Base-by-base conservation (phyloP, 2,329 filamentous ascomycete genomes). In the Xylaria sp. region DNA sequence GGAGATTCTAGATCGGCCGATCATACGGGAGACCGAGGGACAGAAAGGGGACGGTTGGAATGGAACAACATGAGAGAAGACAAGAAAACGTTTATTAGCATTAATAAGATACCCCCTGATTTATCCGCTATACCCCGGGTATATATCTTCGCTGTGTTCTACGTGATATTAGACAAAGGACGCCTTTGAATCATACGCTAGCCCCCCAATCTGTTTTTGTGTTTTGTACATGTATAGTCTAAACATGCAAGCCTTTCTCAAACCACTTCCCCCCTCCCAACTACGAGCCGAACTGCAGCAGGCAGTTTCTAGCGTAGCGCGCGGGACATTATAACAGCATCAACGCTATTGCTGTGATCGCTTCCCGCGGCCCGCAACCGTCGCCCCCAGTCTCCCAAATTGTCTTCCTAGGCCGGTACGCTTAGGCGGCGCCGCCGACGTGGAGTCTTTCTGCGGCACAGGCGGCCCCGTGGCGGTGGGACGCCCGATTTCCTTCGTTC, bases 351-450 rank as follows among this genome's bases (percentile, higher is more conserved):
- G 75, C 69, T 80, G 76, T 72, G 81, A 84, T 73, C 87, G 84
- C 78, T 89, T 89, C 57, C 81, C 84, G 75, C 88, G 88, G 51
- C 89, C 88, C 51, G 89, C 83, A 17, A 92, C 90, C 39, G 91
- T 91, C n/a, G 90, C 91, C 54, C 90, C 90, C 4, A 93, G 80
- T 65, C 91, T 84, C 4, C 91, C 90, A 77, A 93, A 88, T 75
- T 92, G 87, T 73, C 86, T 90, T 4, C 90, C 88, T 48, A 93
- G 79, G 54, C 89, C 88, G 8, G 87, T 86, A 51, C 85, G 85
- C 79, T 92, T 92, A 39, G 84, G 81, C 36, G 83, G 80, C 9
- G 82, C 77, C n/a, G 82, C 76, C 17, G 84, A 79, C 21, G 79
- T 74, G 5, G 81, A 68, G 34, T 89, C 88, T 76, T 86, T 89